A percentile compares a stretch with the other conserved stretches of the same genome.
These are phyloP conservation scores for Xerocomus potaroensis DNA, from an alignment of 768 basidiomycete genomes.

Conservation along the genomic window DNA sequence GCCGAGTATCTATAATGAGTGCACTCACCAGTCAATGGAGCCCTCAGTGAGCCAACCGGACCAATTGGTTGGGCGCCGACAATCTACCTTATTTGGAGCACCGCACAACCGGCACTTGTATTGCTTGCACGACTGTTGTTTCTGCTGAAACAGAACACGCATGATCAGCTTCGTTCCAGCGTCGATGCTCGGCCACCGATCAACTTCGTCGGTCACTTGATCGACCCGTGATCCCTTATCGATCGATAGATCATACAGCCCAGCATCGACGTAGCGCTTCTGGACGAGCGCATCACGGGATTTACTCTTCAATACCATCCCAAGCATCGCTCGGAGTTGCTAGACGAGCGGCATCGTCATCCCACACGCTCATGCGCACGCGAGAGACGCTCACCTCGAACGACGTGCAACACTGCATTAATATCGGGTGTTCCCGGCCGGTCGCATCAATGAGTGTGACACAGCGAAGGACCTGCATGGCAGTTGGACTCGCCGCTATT, in stretches of 20 bases:
- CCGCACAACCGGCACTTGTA: conserved; percentile 22
- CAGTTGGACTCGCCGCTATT: conserved; percentile 15
- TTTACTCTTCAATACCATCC: conserved; percentile 12
- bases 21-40: conserved; percentile 24
- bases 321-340: conserved; percentile 23
- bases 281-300: conserved; percentile 20
- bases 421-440: conserved; percentile 24
- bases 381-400: conserved; percentile 16
- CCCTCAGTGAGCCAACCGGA: conserved; percentile 19
- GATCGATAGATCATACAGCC: conserved; percentile 22
- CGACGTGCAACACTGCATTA: conserved; percentile 22
- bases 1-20: not conserved
- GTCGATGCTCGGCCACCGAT: conserved; percentile 21
- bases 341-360: conserved; percentile 5
- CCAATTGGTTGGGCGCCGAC: conserved; percentile 8
- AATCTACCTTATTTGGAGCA: conserved; percentile 14
- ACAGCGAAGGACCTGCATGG: conserved; percentile 18
- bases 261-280: conserved; percentile 21
- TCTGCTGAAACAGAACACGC: conserved; percentile 20
- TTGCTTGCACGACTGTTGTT: conserved; percentile 8
- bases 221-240: conserved; percentile 21
- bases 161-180: conserved; percentile 24
- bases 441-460: conserved; percentile 26
- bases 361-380: not conserved
- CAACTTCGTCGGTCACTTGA: conserved; percentile 19